Percentiles rank a stretch among this genome's conserved stretches.
These are phyloP conservation scores for Ogataea trehalophila DNA, from an alignment of 805 yeast species.

Conservation along the genomic window DNA sequence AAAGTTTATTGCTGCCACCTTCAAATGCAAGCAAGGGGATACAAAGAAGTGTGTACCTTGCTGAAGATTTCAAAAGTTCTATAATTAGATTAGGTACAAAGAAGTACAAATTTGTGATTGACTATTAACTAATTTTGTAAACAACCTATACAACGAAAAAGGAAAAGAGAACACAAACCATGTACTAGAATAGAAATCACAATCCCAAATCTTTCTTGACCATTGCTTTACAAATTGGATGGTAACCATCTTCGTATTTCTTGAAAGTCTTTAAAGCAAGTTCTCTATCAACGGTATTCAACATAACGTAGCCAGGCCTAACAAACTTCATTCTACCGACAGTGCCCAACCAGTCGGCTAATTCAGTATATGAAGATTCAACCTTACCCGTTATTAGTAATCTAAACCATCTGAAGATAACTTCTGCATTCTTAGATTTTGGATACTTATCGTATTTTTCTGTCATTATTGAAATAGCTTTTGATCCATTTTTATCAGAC, in stretches of 20 bases:
- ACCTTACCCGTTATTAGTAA: conserved; percentile 56
- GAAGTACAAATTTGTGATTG: no score
- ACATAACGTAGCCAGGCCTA: conserved; percentile 73
- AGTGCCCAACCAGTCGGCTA: conserved; percentile 83
- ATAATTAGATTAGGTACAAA: no score
- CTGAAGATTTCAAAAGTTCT: no score
- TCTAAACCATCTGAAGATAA: conserved; percentile 71
- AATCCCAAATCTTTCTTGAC: conserved; percentile 77
- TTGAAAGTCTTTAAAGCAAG: conserved; percentile 65
- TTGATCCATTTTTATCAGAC: conserved; percentile 28
- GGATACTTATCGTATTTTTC: conserved; percentile 37
- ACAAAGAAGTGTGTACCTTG: no score
- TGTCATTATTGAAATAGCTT: conserved; percentile 30
- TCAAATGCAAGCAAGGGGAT: no score
- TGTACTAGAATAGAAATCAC: no score
- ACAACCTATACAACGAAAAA: no score
- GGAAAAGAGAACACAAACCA: no score
- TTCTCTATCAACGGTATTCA: conserved; percentile 58
- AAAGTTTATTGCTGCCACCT: no score
- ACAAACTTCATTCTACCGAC: conserved; percentile 95
- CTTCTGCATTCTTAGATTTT: conserved; percentile 69
- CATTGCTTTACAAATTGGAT: conserved; percentile 78
- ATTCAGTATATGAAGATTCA: conserved; percentile 38
- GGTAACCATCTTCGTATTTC: conserved; percentile 57
- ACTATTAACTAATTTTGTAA: no score